Evolutionary conservation across 352 stramenopile genomes (phyloP).

Genomic region (Aphanomyces euteiches): DNA sequence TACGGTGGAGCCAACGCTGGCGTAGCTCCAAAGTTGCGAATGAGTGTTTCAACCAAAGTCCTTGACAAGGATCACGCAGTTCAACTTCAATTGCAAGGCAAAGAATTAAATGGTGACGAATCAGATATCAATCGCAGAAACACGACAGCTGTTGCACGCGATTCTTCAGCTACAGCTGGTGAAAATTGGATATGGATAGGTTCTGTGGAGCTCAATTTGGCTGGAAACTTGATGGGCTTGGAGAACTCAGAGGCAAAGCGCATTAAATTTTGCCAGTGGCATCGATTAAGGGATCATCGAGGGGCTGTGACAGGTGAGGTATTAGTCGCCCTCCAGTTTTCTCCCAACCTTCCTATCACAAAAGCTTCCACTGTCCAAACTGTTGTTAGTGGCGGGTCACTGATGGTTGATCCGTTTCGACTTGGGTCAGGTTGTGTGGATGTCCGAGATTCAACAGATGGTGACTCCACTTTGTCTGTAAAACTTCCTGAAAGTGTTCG

Average conservation of each 20-base stretch:
- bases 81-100: slow-evolving; percentile 14
- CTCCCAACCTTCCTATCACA: slow-evolving; percentile 38
- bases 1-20: slow-evolving; percentile 83
- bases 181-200: slow-evolving; percentile 72
- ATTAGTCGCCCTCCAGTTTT: slow-evolving; percentile 76
- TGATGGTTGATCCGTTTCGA: slow-evolving; percentile 85
- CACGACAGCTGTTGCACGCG: neutral
- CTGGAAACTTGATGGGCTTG: slow-evolving; percentile 79
- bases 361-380: slow-evolving; percentile 13
- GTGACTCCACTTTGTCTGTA: slow-evolving; percentile 39
- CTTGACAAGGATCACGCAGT: slow-evolving; percentile 1
- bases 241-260: slow-evolving; percentile 48
- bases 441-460: slow-evolving; percentile 31
- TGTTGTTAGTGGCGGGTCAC: slow-evolving; percentile 38
- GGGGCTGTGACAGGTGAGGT: slow-evolving; percentile 81
- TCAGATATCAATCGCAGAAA: slow-evolving; percentile 17
- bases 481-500: slow-evolving; percentile 66
- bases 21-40: slow-evolving; percentile 77
- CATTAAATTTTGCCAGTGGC: slow-evolving; percentile 77
- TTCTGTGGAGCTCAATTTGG: slow-evolving; percentile 78
- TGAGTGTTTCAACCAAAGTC: slow-evolving; percentile 46
- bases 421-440: slow-evolving; percentile 41
- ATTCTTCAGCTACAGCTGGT: slow-evolving; percentile 22
- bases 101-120: slow-evolving; percentile 21
- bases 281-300: slow-evolving; percentile 72